Conservation (phyloP, 495 filamentous ascomycete species). For the Talaromyces wortmannii region DNA sequence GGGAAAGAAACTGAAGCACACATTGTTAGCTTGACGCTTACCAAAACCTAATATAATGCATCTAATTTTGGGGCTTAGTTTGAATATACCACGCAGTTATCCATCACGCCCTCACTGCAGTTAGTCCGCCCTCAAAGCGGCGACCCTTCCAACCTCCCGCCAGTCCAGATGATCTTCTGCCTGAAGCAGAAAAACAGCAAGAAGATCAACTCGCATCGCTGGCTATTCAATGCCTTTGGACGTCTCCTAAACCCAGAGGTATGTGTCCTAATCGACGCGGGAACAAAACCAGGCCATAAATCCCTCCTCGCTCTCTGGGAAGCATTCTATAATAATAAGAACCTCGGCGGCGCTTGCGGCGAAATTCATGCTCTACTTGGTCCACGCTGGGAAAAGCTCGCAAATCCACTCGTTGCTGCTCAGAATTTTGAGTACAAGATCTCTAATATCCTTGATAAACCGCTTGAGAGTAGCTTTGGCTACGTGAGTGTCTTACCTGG, state of each 20-base stretch:
- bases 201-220: slow-evolving; percentile 99
- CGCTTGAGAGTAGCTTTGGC: slow-evolving; percentile 91
- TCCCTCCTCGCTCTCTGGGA: slow-evolving; percentile 93
- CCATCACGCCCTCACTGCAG: slow-evolving; percentile 91
- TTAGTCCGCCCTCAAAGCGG: slow-evolving; percentile 90
- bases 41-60: no score
- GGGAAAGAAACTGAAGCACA: slow-evolving; percentile 95
- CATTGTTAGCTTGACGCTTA: slow-evolving; percentile 48
- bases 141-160: slow-evolving; percentile 73
- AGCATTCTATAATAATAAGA: slow-evolving; percentile 98
- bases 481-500: slow-evolving; percentile 97
- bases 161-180: slow-evolving; percentile 98
- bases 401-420: slow-evolving; percentile 90
- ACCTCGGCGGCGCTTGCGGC: slow-evolving; percentile 95
- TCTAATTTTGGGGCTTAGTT: no score
- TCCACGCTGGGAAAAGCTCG: slow-evolving; percentile 78
- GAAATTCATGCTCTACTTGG: slow-evolving; percentile 99
- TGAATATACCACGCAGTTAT: slow-evolving; percentile 97
- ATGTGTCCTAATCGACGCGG: slow-evolving; percentile 92
- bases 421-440: slow-evolving; percentile 99
- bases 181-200: slow-evolving; percentile 98
- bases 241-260: slow-evolving; percentile 94
- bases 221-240: slow-evolving; percentile 97
- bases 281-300: slow-evolving; percentile 88
- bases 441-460: slow-evolving; percentile 97